Conservation (phyloP, 768 basidiomycete species). For the Lentinula raphanica region DNA sequence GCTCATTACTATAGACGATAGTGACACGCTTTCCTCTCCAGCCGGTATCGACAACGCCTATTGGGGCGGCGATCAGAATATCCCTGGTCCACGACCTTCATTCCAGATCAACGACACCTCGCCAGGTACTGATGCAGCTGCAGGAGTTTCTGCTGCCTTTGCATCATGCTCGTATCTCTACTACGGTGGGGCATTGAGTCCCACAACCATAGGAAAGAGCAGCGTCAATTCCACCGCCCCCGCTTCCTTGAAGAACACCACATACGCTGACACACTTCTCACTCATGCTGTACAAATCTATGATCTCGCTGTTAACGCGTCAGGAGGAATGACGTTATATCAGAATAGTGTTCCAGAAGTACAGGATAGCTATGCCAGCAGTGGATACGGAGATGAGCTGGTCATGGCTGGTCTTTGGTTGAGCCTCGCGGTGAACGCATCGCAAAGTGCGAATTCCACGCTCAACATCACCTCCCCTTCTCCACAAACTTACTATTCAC, state of each 20-base stretch:
- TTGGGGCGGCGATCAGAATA: slow-evolving; percentile 83
- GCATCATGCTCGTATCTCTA: slow-evolving; percentile 84
- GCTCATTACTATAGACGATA: slow-evolving; percentile 4
- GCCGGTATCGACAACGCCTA: slow-evolving; percentile 68
- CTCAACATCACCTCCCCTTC: background rate
- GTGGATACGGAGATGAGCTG: slow-evolving; percentile 69
- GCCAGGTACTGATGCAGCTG: slow-evolving; percentile 89
- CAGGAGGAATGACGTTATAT: slow-evolving; percentile 55
- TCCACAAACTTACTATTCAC: slow-evolving; percentile 39
- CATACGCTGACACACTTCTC: slow-evolving; percentile 67
- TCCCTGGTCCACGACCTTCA: slow-evolving; percentile 69
- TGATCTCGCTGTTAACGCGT: slow-evolving; percentile 65
- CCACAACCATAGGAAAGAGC: slow-evolving; percentile 12
- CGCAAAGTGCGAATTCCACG: slow-evolving; percentile 26
- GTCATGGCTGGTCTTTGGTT: slow-evolving; percentile 73
- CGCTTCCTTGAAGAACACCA: slow-evolving; percentile 64
- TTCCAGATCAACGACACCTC: slow-evolving; percentile 74
- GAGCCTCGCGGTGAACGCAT: slow-evolving; percentile 55
- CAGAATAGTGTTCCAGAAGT: slow-evolving; percentile 66
- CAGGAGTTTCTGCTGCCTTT: slow-evolving; percentile 81
- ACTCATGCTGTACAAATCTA: slow-evolving; percentile 75
- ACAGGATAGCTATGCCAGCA: slow-evolving; percentile 63
- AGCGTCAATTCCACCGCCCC: slow-evolving; percentile 42
- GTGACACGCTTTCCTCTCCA: slow-evolving; percentile 17
- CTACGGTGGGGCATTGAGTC: slow-evolving; percentile 50